These are phyloP conservation scores for Aspergillus ochraceus DNA, from an alignment of 2,329 filamentous ascomycete species.

Conservation along the genomic window DNA sequence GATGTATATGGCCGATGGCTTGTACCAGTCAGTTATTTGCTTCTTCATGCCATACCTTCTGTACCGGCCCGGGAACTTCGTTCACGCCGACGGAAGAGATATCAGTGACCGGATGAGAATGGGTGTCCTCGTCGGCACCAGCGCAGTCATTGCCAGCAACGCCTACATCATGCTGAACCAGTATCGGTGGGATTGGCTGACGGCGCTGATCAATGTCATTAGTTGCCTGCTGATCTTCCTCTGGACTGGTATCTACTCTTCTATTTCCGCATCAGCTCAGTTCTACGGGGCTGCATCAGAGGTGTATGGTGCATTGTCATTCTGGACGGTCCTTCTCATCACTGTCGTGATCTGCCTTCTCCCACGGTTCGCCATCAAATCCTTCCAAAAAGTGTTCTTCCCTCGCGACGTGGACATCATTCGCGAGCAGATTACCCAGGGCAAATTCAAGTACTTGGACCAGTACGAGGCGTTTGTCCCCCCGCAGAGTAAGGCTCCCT, in stretches of 20 bases:
- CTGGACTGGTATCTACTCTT: constrained; percentile 89
- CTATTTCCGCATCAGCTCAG: constrained; percentile 55
- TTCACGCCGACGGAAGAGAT: constrained; percentile 69
- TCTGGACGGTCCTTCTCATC: constrained; percentile 82
- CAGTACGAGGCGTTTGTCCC: constrained; percentile 53
- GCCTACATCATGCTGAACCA: constrained; percentile 93
- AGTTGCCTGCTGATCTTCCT: constrained; percentile 88
- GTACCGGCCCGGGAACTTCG: constrained; percentile 67
- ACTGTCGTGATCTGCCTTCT: constrained; percentile 80
- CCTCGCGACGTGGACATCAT: constrained; percentile 94
- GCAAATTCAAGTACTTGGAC: constrained; percentile 75
- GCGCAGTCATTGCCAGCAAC: constrained; percentile 86
- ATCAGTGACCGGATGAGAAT: constrained; percentile 80
- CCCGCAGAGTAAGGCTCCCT: constrained; percentile 44
- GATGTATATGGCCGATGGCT: constrained; percentile 90
- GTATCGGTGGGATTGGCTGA: constrained; percentile 98
- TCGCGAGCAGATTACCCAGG: constrained; percentile 82
- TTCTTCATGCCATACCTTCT: constrained; percentile 91
- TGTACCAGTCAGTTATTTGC: constrained; percentile 91
- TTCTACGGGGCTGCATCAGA: constrained; percentile 79
- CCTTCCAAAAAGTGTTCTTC: constrained; percentile 88
- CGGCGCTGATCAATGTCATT: constrained; percentile 75
- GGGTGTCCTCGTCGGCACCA: constrained; percentile 82
- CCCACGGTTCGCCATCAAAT: constrained; percentile 83
- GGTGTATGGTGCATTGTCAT: constrained; percentile 76